phyloP scores from a whole-genome alignment of 75 land plant species.

The Pinus tabuliformis region DNA sequence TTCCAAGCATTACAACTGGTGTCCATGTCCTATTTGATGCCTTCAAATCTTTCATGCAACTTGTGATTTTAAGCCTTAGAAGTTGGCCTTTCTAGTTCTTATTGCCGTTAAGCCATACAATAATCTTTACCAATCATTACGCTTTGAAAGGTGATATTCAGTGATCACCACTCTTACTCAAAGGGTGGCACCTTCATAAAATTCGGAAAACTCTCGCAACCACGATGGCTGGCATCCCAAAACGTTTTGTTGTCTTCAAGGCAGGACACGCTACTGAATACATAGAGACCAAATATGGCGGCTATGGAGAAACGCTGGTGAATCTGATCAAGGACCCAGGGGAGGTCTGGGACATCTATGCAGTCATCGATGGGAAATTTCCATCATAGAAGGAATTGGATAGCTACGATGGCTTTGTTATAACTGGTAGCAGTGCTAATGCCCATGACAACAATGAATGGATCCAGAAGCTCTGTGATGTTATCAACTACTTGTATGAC shows the following conservation, averaged over 20 bases:
- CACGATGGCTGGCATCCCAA: background rate
- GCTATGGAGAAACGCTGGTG: constrained; percentile 14
- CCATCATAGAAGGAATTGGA: constrained; percentile 12
- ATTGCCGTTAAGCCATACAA: too few species aligned
- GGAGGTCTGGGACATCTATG: constrained; percentile 27
- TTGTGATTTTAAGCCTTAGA: too few species aligned
- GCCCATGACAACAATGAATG: constrained; percentile 28
- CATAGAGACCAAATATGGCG: constrained; percentile 21
- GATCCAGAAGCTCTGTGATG: constrained; percentile 25
- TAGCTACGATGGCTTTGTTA: constrained; percentile 27
- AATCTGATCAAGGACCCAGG: constrained; percentile 13
- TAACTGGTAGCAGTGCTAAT: constrained; percentile 31
- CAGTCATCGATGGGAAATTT: constrained; percentile 27
- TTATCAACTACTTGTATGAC: constrained; percentile 10
- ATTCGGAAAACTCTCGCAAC: too few species aligned
- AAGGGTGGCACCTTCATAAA: too few species aligned
- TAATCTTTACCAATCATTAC: too few species aligned
- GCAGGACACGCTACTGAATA: constrained; percentile 24
- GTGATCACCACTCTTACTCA: too few species aligned
- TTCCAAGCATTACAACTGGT: too few species aligned
- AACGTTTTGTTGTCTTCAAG: constrained; percentile 22
- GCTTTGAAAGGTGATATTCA: too few species aligned
- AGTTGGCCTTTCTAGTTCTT: too few species aligned
- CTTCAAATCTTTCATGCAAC: too few species aligned
- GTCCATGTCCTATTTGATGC: too few species aligned